Conservation (phyloP, 2,329 filamentous ascomycete genomes). For the Colletotrichum lentis region DNA sequence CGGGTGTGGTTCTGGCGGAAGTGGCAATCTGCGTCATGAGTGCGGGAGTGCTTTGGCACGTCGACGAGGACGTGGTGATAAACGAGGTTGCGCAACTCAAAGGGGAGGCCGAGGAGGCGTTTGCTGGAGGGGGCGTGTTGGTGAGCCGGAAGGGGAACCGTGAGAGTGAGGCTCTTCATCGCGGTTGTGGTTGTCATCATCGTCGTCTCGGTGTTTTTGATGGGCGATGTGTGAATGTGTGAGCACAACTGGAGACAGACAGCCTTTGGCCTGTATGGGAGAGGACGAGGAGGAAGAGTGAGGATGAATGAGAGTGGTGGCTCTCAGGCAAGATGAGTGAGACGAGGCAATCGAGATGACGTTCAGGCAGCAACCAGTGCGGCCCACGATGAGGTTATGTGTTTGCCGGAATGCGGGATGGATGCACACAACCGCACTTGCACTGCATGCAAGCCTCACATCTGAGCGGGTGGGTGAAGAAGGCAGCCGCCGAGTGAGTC, state of each 20-base stretch:
- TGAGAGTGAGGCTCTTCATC: slow-evolving; percentile 1
- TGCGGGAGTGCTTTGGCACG: slow-evolving; percentile 8
- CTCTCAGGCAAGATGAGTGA: background rate
- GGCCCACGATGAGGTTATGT: background rate
- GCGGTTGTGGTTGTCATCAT: background rate
- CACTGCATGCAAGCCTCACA: background rate
- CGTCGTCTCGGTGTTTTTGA: background rate
- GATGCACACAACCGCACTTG: too few relatives aligned
- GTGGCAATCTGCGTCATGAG: slow-evolving; percentile 20
- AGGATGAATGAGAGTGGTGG: too few relatives aligned
- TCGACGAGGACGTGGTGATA: slow-evolving; percentile 25
- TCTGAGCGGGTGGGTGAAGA: background rate
- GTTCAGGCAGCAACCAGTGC: background rate
- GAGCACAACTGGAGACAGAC: background rate
- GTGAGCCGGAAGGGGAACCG: slow-evolving; percentile 16
- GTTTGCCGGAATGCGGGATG: background rate
- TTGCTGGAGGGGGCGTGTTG: slow-evolving; percentile 23
- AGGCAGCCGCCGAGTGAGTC: slow-evolving; percentile 13
- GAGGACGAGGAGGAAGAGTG: background rate
- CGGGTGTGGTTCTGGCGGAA: slow-evolving; percentile 18
- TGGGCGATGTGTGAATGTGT: background rate
- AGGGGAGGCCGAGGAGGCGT: slow-evolving; percentile 30
- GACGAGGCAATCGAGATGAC: background rate
- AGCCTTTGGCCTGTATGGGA: background rate
- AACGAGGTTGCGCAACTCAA: slow-evolving; percentile 29